Conservation (phyloP, 2,329 filamentous ascomycete species). For the Tolypocladium sp. region DNA sequence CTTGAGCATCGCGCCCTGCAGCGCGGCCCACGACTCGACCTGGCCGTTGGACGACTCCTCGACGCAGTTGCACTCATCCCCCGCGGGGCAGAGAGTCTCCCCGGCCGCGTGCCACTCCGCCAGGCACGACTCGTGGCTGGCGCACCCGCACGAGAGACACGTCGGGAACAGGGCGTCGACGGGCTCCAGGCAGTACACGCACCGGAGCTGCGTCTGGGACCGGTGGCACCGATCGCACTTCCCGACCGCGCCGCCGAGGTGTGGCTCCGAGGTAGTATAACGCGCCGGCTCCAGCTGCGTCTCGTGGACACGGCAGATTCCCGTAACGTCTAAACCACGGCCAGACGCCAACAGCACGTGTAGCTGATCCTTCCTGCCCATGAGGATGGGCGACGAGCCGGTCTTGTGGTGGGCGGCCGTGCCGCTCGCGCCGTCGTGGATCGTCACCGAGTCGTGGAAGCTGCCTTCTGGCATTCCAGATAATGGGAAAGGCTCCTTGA, state of each 20-base stretch:
- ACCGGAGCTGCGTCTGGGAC: conserved; percentile 47
- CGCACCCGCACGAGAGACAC: conserved; percentile 55
- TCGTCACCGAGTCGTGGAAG: conserved; percentile 25
- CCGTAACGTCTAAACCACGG: conserved; percentile 52
- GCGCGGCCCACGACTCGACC: conserved; percentile 52
- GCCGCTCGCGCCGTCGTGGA: conserved; percentile 27
- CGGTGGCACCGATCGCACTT: conserved; percentile 42
- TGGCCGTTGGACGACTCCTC: conserved; percentile 46
- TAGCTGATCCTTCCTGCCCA: conserved; percentile 46
- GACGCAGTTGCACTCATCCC: conserved; percentile 55
- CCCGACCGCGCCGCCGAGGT: conserved; percentile 37
- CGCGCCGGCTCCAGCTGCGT: conserved; percentile 50
- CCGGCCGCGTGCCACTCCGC: conserved; percentile 49
- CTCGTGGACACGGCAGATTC: conserved; percentile 54
- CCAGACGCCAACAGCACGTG: conserved; percentile 40
- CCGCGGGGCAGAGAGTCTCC: conserved; percentile 50
- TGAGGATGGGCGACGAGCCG: conserved; percentile 41
- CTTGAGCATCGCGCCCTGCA: conserved; percentile 27
- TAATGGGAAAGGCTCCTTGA: conserved; percentile 35
- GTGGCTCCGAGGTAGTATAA: conserved; percentile 30
- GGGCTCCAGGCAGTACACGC: conserved; percentile 54
- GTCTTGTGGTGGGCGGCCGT: conserved; percentile 25
- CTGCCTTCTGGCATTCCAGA: conserved; percentile 18
- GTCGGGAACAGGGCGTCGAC: conserved; percentile 50
- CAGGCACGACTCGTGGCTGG: conserved; percentile 49